A percentile compares a stretch with the other conserved stretches of the same genome.
Evolutionary conservation across 75 land plant species (phyloP).

Genomic region (Cryptomeria japonica): DNA sequence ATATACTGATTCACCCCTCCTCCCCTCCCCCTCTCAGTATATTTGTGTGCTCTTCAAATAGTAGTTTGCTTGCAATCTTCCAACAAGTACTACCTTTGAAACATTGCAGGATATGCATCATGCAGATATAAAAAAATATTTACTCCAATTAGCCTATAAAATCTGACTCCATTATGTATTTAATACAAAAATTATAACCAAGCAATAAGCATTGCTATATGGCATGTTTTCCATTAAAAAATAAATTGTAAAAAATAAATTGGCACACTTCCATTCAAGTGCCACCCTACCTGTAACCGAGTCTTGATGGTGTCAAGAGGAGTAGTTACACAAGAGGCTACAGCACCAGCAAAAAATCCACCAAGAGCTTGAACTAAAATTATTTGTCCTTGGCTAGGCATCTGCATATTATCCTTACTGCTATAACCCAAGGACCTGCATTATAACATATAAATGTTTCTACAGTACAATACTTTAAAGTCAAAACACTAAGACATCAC

Average conservation of each 20-base stretch:
- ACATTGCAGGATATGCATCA: neutral
- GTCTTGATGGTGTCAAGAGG: slow-evolving; percentile 99
- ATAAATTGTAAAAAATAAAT: no score
- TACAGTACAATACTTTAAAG: neutral
- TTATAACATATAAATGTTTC: neutral
- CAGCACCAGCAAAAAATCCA: slow-evolving; percentile 83
- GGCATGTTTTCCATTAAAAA: neutral
- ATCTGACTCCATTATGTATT: neutral
- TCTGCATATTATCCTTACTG: slow-evolving; percentile 19
- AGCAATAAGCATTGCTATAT: neutral
- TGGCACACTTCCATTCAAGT: neutral
- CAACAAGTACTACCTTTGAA: neutral
- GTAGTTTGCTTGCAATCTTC: neutral
- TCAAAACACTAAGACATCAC: neutral
- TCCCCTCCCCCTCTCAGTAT: no score
- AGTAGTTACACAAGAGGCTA: slow-evolving; percentile 77
- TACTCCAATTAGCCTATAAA: neutral
- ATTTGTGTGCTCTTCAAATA: no score
- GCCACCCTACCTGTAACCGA: slow-evolving; percentile 75
- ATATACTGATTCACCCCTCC: no score
- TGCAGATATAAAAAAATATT: neutral
- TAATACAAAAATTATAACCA: neutral
- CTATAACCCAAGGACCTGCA: slow-evolving; percentile 63
- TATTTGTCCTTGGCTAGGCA: slow-evolving; percentile 56
- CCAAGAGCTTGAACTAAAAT: slow-evolving; percentile 83